Conservation (phyloP, 495 filamentous ascomycete genomes). For the Hypoxylon trugodes region DNA sequence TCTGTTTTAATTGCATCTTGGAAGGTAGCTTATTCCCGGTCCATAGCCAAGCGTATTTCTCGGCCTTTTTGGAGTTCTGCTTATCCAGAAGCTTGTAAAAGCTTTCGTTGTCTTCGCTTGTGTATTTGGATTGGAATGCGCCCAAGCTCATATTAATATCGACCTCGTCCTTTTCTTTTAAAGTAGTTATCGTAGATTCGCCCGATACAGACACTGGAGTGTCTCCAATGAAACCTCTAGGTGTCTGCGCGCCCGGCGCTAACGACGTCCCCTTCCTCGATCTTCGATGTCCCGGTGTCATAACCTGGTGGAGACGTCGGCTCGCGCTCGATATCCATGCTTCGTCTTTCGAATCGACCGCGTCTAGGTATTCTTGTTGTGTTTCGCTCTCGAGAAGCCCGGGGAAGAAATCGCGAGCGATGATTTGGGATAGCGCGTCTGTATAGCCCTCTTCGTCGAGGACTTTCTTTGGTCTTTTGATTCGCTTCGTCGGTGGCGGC, state of each 20-base stretch:
- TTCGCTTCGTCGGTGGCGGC: conserved; percentile 86
- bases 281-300: conserved; percentile 76
- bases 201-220: conserved; percentile 71
- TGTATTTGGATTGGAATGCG: conserved; percentile 91
- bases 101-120: conserved; percentile 94
- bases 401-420: conserved; percentile 96
- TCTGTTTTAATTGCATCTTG: conserved; percentile 83
- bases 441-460: conserved; percentile 96
- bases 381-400: conserved; percentile 84
- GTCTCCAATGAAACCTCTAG: conserved; percentile 65
- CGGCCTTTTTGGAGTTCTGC: conserved; percentile 82
- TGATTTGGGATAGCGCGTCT: conserved; percentile 89
- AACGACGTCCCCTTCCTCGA: conserved; percentile 47
- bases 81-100: conserved; percentile 93
- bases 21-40: conserved; percentile 87
- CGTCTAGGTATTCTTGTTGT: conserved; percentile 92
- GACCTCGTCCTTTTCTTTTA: conserved; percentile 58
- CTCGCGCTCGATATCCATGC: conserved; percentile 87
- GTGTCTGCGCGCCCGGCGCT: conserved; percentile 55
- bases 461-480: conserved; percentile 89
- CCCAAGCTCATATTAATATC: conserved; percentile 84
- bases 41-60: conserved; percentile 90
- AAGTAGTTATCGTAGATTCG: conserved; percentile 43
- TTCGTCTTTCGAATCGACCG: conserved; percentile 81
- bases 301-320: conserved; percentile 74